phyloP scores from a whole-genome alignment of 768 basidiomycete species.

The Panellus pusillus region DNA sequence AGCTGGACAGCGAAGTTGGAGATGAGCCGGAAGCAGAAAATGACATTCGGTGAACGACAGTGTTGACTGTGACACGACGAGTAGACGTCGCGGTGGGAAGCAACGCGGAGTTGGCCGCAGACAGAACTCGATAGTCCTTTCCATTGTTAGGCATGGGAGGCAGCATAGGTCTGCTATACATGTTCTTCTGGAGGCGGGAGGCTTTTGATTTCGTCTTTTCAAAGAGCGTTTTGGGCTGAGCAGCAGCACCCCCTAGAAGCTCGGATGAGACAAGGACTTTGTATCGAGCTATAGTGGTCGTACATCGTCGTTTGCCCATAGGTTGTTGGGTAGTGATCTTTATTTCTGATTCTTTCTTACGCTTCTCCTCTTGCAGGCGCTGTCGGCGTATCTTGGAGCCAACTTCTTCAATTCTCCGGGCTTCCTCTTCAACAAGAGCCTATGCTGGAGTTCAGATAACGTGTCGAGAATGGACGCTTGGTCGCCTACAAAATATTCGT shows the following conservation, averaged over 20 bases:
- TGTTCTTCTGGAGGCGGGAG: conserved; percentile 61
- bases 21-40: conserved; percentile 15
- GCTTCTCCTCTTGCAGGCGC: conserved; percentile 68
- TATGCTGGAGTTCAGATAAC: conserved; percentile 28
- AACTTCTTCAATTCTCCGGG: conserved; percentile 62
- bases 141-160: conserved; percentile 51
- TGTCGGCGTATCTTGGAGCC: conserved; percentile 62
- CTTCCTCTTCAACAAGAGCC: conserved; percentile 59
- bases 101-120: conserved; percentile 34
- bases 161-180: conserved; percentile 53
- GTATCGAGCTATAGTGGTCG: conserved; percentile 25
- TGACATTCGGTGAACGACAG: conserved; percentile 38
- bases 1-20: conserved; percentile 8
- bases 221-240: conserved; percentile 66
- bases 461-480: conserved; percentile 2
- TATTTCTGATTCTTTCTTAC: conserved; percentile 75
- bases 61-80: conserved; percentile 53
- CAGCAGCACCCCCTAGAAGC: conserved; percentile 35
- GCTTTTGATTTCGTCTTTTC: conserved; percentile 77
- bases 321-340: conserved; percentile 73
- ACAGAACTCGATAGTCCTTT: conserved; percentile 44
- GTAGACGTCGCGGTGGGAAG: conserved; percentile 33
- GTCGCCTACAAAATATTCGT: conserved; percentile 62
- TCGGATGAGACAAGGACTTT: conserved; percentile 18
- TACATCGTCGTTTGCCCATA: conserved; percentile 67